These are phyloP conservation scores for Magnusiomyces sp. DNA, from an alignment of 1,139 yeast species.

Conservation along the genomic window DNA sequence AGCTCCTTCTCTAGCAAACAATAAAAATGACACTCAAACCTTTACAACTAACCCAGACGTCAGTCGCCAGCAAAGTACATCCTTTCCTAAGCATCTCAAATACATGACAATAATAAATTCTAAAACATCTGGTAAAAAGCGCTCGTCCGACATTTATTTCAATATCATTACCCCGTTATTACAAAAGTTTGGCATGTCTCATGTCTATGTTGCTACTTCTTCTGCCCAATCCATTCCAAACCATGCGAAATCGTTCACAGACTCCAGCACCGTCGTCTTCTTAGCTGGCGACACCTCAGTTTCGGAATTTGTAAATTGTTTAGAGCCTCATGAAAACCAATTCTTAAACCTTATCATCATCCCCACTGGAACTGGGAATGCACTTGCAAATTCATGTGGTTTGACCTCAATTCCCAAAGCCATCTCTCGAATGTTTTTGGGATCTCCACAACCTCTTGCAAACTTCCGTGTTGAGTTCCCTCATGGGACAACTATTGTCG, in stretches of 20 bases:
- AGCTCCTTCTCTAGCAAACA: background rate
- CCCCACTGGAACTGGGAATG: constrained; percentile 86
- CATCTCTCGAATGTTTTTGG: constrained; percentile 36
- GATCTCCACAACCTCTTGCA: constrained; percentile 38
- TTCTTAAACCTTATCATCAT: constrained; percentile 40
- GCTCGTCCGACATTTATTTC: constrained; percentile 25
- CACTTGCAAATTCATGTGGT: constrained; percentile 52
- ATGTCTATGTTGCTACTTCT: constrained; percentile 32
- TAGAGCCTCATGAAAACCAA: constrained; percentile 23
- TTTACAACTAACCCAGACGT: background rate
- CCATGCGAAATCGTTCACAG: constrained; percentile 27
- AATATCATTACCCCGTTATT: constrained; percentile 28
- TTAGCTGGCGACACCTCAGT: constrained; percentile 85
- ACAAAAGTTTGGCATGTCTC: constrained; percentile 27
- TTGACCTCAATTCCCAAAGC: constrained; percentile 38
- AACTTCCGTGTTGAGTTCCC: constrained; percentile 52
- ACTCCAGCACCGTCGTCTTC: constrained; percentile 43
- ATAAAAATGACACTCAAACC: background rate
- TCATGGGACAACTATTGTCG: constrained; percentile 29
- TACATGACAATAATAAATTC: constrained; percentile 31
- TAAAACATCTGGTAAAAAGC: constrained; percentile 26
- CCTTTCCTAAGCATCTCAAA: constrained; percentile 21
- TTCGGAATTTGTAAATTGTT: constrained; percentile 60
- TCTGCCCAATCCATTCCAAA: constrained; percentile 26
- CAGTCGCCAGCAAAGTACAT: background rate